Conservation (phyloP, 202 grass and related monocot species). For the Hordeum pubiflorum region DNA sequence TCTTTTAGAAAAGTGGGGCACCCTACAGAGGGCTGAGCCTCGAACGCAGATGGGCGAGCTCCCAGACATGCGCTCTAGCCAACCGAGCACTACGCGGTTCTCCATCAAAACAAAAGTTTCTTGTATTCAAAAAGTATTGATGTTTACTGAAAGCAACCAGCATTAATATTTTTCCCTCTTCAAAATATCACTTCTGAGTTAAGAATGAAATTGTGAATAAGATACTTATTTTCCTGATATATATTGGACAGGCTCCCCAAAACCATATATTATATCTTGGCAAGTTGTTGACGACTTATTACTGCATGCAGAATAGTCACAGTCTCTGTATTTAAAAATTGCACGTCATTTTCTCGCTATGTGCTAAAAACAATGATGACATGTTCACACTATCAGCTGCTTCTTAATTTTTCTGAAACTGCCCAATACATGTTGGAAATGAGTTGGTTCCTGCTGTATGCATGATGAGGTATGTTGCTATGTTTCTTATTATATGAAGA, state of each 20-base stretch:
- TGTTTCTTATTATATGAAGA: background rate
- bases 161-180: background rate
- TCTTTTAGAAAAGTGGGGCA: background rate
- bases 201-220: background rate
- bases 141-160: background rate
- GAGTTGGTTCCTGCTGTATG: background rate
- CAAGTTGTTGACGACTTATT: background rate
- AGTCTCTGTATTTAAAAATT: background rate
- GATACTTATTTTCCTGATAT: constrained; percentile 6
- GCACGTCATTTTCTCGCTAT: background rate
- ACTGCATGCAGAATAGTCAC: background rate
- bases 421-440: constrained; percentile 1
- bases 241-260: background rate
- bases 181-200: background rate
- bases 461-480: background rate
- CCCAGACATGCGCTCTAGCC: background rate
- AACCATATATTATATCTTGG: background rate
- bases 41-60: background rate
- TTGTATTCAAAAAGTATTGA: background rate
- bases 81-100: background rate
- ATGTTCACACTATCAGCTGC: background rate
- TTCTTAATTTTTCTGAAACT: constrained; percentile 11
- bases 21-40: background rate
- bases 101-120: background rate
- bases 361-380: background rate